Base-by-base conservation (phyloP, 176 grass and related monocot genomes). In the Carex kokanica region DNA sequence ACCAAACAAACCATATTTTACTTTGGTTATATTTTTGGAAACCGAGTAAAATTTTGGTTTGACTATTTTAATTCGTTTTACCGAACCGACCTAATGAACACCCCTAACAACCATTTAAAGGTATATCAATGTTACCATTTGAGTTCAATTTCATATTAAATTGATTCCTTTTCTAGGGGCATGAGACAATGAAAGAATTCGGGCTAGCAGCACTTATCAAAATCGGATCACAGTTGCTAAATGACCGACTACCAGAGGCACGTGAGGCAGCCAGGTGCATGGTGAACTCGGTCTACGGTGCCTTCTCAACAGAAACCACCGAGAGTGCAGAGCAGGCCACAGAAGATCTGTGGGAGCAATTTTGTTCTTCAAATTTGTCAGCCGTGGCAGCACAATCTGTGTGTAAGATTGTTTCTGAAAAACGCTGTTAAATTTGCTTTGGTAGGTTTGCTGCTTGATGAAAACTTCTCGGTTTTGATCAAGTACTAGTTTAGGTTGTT, bases 221-320 rank as follows among this genome's bases (percentile, higher is more conserved):
- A 88, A 81, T 92, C 51, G 90, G 89, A 34, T 90, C 88, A 0
- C 92, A 93, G 77, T 88, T 89, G 60, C 93, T 99, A 16, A 99
- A 87, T 81, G 97, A 99, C 86, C 83, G 91, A 83, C 86, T 99
- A 67, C 97, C 97, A 34, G 97, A 95, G 80, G 97, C 97, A 41
- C 72, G 93, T 4, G 93, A 99, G 83, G 97, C 97, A 32, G 93
- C 93, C 53, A 69, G 97, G 59, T 68, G 80, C 81, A 71, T 99
- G 9, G 90, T 99, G 24, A 77, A 75, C 57, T 90, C 89, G 6
- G 61, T 90, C 27, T 84, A 95, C 74, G 45, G 56, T 41, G 91
- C 82, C 6, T 96, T 99, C 78, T 81, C 49, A 75, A 86, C n/a
- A 43, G 87, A 84, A 16, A 78, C 56, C 2, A 78, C 55, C 1